These are phyloP conservation scores for Lodderomyces oxycetoniae DNA, from an alignment of 1,139 yeast species.

Conservation along the genomic window DNA sequence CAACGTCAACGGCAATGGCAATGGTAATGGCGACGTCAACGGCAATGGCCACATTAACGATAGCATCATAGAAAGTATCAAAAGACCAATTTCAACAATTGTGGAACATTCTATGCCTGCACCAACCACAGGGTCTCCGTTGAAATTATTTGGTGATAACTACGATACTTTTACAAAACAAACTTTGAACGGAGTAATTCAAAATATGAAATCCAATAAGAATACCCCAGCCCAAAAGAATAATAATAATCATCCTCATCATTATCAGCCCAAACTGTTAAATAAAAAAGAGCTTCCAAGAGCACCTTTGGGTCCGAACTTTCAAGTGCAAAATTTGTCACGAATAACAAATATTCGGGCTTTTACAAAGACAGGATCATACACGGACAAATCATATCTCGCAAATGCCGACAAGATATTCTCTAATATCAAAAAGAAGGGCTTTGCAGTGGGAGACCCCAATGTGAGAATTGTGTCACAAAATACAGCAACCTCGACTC, in stretches of 20 bases:
- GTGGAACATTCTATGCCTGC: neutral
- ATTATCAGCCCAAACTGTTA: neutral
- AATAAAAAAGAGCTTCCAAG: neutral
- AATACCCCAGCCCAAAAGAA: constrained; percentile 13
- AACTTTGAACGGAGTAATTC: constrained; percentile 29
- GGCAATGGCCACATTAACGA: too few species aligned
- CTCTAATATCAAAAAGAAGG: constrained; percentile 36
- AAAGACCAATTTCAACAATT: too few species aligned
- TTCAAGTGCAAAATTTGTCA: constrained; percentile 10
- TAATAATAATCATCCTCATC: neutral
- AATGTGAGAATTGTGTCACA: constrained; percentile 11
- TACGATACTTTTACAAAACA: constrained; percentile 43
- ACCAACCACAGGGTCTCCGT: constrained; percentile 28
- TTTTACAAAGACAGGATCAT: constrained; percentile 29
- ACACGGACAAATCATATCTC: constrained; percentile 34
- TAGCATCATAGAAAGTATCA: too few species aligned
- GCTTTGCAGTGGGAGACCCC: constrained; percentile 14
- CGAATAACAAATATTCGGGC: constrained; percentile 30
- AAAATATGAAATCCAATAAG: constrained; percentile 17
- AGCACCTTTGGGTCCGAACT: constrained; percentile 7
- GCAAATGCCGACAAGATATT: constrained; percentile 39
- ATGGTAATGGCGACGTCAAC: too few species aligned
- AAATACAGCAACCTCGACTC: constrained; percentile 37
- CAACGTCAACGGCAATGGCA: too few species aligned
- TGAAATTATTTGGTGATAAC: constrained; percentile 35